Percentiles rank a stretch among this genome's conserved stretches.
Conservation (phyloP, 495 filamentous ascomycete genomes). For the Penicillium paradoxum region DNA sequence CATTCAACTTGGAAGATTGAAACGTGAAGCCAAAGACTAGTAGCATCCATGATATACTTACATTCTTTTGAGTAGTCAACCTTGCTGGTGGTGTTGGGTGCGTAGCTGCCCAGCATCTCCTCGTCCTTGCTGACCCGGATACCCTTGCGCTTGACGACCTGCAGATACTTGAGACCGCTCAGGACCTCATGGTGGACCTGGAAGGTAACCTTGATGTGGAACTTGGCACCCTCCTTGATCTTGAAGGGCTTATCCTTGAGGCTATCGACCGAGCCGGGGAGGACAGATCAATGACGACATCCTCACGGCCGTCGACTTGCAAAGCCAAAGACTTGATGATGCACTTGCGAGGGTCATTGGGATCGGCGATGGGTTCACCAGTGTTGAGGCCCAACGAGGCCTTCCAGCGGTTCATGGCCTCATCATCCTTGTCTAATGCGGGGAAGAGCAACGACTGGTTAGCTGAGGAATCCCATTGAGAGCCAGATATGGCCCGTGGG, state of each 20-base stretch:
- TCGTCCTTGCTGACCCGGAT: conserved; percentile 81
- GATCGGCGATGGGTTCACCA: conserved; percentile 60
- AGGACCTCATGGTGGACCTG: conserved; percentile 94
- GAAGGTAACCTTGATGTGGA: conserved; percentile 89
- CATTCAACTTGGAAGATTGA: neutral
- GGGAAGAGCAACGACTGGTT: conserved; percentile 3
- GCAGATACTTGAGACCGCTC: conserved; percentile 89
- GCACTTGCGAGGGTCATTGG: conserved; percentile 72
- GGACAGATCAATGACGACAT: conserved; percentile 80
- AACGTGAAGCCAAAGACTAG: too few relatives aligned
- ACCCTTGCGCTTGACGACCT: conserved; percentile 82
- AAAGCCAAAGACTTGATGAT: conserved; percentile 89
- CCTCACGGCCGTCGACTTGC: conserved; percentile 67
- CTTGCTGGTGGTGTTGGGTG: conserved; percentile 80
- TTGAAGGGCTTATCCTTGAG: conserved; percentile 88
- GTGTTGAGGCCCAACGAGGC: conserved; percentile 78
- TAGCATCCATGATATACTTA: conserved; percentile 47
- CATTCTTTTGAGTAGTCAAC: conserved; percentile 85
- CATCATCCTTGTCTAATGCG: conserved; percentile 61
- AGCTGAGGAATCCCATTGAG: neutral
- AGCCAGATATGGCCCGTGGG: neutral
- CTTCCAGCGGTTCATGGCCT: conserved; percentile 96
- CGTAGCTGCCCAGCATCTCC: conserved; percentile 96
- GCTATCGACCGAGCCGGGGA: conserved; percentile 55
- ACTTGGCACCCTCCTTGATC: conserved; percentile 91